phyloP scores from a whole-genome alignment of 177 flowering plant species.

The Tripterygium wilfordii region DNA sequence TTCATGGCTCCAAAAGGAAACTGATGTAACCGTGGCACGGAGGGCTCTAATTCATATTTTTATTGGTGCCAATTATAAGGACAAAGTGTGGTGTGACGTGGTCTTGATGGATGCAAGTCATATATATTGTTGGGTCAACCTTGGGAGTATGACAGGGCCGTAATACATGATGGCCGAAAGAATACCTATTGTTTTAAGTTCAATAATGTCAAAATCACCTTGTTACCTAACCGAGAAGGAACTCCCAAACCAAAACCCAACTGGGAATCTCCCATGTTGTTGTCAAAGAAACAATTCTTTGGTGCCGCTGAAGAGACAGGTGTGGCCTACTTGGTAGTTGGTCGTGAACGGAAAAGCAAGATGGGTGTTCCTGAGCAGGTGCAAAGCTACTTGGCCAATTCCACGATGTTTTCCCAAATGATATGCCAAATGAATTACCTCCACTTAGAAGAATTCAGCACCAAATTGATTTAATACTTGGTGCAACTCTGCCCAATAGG shows the following conservation, averaged over 20 bases:
- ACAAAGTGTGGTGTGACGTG: neutral
- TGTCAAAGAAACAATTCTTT: too few species aligned
- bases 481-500: neutral
- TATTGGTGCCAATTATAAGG: neutral
- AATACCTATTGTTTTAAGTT: neutral
- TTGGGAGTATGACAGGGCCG: neutral
- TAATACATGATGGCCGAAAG: neutral
- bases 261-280: too few species aligned
- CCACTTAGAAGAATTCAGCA: neutral
- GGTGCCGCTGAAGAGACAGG: too few species aligned
- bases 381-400: neutral
- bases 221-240: neutral
- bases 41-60: neutral
- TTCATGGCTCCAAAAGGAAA: neutral
- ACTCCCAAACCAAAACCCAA: neutral
- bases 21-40: neutral
- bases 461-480: neutral
- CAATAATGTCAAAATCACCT: neutral
- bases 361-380: neutral
- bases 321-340: neutral
- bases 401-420: neutral
- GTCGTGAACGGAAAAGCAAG: neutral
- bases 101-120: too few species aligned
- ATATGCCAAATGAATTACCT: neutral
- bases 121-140: neutral